These are phyloP conservation scores for Alternaria incomplexa DNA, from an alignment of 2,329 filamentous ascomycete genomes.

Conservation along the genomic window DNA sequence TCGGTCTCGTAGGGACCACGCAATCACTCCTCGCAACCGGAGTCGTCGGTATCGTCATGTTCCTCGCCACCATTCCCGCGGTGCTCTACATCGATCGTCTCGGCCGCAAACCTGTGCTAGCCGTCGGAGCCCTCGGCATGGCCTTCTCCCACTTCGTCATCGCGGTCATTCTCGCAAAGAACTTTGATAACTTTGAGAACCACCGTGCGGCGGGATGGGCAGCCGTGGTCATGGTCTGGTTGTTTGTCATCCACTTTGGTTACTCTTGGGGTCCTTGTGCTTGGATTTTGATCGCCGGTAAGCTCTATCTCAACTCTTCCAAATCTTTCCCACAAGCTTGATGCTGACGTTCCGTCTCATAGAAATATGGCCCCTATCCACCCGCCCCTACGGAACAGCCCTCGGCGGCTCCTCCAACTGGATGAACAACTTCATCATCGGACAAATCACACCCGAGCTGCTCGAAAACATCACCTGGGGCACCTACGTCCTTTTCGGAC, in stretches of 20 bases:
- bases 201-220: conserved; percentile 69
- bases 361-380: conserved; percentile 76
- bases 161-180: conserved; percentile 70
- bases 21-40: conserved; percentile 70
- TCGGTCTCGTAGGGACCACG: conserved; percentile 55
- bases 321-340: too few relatives aligned
- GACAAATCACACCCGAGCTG: conserved; percentile 73
- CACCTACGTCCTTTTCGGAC: conserved; percentile 74
- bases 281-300: conserved; percentile 71
- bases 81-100: conserved; percentile 70
- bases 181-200: conserved; percentile 64
- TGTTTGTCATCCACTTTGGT: conserved; percentile 77
- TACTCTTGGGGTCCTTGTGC: conserved; percentile 77
- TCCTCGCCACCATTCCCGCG: conserved; percentile 64
- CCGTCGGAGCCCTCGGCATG: conserved; percentile 73
- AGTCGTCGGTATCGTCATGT: conserved; percentile 74
- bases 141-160: conserved; percentile 73
- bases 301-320: too few relatives aligned
- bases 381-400: conserved; percentile 71
- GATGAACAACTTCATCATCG: conserved; percentile 66
- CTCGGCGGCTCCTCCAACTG: conserved; percentile 63
- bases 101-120: conserved; percentile 68
- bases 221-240: conserved; percentile 72
- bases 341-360: neutral
- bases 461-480: conserved; percentile 69